Percentiles rank a stretch among this genome's conserved stretches.
Evolutionary conservation across 2,329 filamentous ascomycete genomes (phyloP).

Genomic region (Cordyceps pruinosa): DNA sequence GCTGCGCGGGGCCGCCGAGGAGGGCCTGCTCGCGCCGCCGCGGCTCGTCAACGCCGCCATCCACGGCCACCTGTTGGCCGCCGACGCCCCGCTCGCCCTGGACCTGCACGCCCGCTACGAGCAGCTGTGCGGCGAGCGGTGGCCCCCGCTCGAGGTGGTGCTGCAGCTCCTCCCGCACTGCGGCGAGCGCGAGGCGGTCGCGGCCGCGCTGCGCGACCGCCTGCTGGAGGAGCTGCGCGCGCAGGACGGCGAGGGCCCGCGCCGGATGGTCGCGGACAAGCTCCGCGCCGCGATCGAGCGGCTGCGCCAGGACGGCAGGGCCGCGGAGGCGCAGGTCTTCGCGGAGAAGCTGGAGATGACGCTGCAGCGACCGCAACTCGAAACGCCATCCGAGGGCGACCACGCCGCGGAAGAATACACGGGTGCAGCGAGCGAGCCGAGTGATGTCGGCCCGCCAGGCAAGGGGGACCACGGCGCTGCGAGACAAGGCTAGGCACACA

Average conservation of each 20-base stretch:
- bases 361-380: neutral
- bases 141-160: slow-evolving; percentile 1
- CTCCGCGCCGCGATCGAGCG: neutral
- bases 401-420: neutral
- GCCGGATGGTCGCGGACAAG: neutral
- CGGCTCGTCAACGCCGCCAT: slow-evolving; percentile 3
- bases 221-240: neutral
- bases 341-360: neutral
- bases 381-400: neutral
- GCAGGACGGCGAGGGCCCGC: neutral
- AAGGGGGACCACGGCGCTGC: too few species aligned
- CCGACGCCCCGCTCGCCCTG: neutral
- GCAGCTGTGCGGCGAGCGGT: neutral
- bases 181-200: neutral
- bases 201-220: neutral
- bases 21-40: neutral
- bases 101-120: neutral
- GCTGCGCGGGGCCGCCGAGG: neutral
- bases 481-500: too few species aligned
- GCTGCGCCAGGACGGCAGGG: neutral
- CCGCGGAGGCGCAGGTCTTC: neutral
- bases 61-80: neutral
- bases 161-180: slow-evolving; percentile 2
- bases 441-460: too few species aligned
- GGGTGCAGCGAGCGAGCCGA: too few species aligned